A percentile compares a stretch with the other conserved stretches of the same genome.
These are phyloP conservation scores for Ramaria sp. DNA, from an alignment of 768 basidiomycete genomes.

Conservation along the genomic window DNA sequence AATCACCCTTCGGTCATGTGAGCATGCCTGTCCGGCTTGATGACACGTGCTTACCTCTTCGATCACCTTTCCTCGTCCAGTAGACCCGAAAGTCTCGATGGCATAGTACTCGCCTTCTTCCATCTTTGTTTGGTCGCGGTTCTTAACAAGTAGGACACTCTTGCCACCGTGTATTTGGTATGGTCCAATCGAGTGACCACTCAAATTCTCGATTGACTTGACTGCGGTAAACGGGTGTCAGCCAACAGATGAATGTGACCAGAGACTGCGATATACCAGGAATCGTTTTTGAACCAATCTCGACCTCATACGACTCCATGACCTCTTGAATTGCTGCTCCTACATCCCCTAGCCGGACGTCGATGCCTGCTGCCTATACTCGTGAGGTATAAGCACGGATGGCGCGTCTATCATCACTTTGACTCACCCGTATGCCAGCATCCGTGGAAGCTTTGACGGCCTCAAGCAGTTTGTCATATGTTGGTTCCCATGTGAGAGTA, in stretches of 20 bases:
- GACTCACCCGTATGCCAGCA: constrained; percentile 73
- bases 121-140: constrained; percentile 90
- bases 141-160: constrained; percentile 82
- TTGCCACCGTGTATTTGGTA: constrained; percentile 93
- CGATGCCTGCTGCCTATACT: constrained; percentile 86
- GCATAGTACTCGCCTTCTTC: constrained; percentile 99
- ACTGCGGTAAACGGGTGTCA: constrained; percentile 35
- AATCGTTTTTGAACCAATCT: constrained; percentile 71
- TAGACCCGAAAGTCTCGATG: constrained; percentile 98
- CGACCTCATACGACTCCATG: constrained; percentile 98
- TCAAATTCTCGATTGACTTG: constrained; percentile 88
- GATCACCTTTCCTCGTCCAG: constrained; percentile 78
- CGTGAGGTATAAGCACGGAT: neutral
- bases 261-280: constrained; percentile 41
- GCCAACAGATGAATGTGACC: neutral
- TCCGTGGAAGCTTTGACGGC: constrained; percentile 94
- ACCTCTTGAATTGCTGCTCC: constrained; percentile 92
- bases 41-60: constrained; percentile 45
- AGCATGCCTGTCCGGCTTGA: neutral
- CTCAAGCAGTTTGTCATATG: constrained; percentile 79
- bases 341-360: constrained; percentile 86
- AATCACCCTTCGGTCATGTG: constrained; percentile 55
- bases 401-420: neutral
- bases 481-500: constrained; percentile 80
- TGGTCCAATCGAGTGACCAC: constrained; percentile 84